Percentiles rank a stretch among this genome's conserved stretches.
These are phyloP conservation scores for Wickerhamomyces xylosicus DNA, from an alignment of 805 yeast species.

Conservation along the genomic window DNA sequence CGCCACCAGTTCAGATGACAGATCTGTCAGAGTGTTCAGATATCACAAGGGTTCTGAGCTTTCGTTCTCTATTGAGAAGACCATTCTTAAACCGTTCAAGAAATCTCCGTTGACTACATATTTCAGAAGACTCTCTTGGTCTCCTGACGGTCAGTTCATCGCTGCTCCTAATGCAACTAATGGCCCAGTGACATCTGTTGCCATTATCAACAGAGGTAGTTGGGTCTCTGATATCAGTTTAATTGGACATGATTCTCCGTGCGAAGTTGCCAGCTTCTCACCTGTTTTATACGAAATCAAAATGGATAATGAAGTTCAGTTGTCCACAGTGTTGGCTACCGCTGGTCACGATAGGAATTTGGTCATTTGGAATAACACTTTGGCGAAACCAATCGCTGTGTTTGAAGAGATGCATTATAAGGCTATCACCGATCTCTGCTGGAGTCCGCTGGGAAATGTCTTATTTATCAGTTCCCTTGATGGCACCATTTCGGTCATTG, in stretches of 20 bases:
- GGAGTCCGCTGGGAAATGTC: conserved; percentile 75
- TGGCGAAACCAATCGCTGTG: conserved; percentile 68
- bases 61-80: conserved; percentile 79
- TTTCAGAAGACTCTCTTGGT: conserved; percentile 80
- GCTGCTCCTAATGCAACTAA: conserved; percentile 83
- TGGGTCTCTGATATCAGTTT: conserved; percentile 72
- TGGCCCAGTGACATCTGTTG: conserved; percentile 71
- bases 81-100: conserved; percentile 74
- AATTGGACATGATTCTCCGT: conserved; percentile 79
- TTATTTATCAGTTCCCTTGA: conserved; percentile 77
- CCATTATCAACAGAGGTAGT: conserved; percentile 62
- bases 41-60: conserved; percentile 71
- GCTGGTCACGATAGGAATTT: conserved; percentile 91
- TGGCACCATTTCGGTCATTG: conserved; percentile 63
- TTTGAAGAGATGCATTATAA: conserved; percentile 67
- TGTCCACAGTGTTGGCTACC: conserved; percentile 76
- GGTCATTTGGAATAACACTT: conserved; percentile 79
- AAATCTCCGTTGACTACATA: conserved; percentile 90
- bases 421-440: conserved; percentile 78
- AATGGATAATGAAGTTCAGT: conserved; percentile 12
- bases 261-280: conserved; percentile 69
- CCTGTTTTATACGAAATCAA: conserved; percentile 48
- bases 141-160: conserved; percentile 81
- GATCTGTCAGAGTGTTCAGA: conserved; percentile 80
- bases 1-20: conserved; percentile 94